Evolutionary conservation across 345 rosid genomes (phyloP), one percentile per base, ranked within the genome.

Genomic region (Toxicodendron radicans): DNA sequence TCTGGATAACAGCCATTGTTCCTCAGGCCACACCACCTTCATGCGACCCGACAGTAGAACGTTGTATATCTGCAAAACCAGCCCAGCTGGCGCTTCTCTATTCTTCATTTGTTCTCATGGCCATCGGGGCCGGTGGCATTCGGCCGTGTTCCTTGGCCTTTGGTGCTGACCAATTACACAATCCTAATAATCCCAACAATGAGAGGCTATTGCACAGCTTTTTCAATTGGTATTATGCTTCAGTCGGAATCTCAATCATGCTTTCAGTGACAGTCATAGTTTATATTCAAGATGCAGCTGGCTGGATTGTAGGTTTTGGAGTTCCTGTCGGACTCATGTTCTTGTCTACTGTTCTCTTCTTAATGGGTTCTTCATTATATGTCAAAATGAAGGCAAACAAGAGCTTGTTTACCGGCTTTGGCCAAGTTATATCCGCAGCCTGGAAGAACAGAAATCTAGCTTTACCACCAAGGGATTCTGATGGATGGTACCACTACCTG

Each of bases 171-270:
- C 92, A 88, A 64, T 68, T 88, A n/a, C 49, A 85, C 61, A 68
- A 83, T 12, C 88, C 87, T 8, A 59, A 53, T 10, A 71, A 89
- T 66, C 88, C 86, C 1, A 71, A 79, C 32, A 85, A 84, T 23
- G 45, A 74, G 7, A 74, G 82, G 79, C 49, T 60, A 48, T 45
- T 87, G 64, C 88, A 85, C 70, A 83, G 78, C 48, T 87, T 82
- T 78, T 89, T 89, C 80, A 84, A 79, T 48, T 87, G 89, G 89
- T 89, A 89, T 52, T 89, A 87, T 12, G 87, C 87, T 8, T 81
- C 89, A 0, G 82, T 81, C 12, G 87, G 87, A 51, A 11, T 85
- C 5, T 80, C 91, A 0, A 49, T 83, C 18, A 66, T 81, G 82
- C 3, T 84, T 5, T 64, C 86, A 0, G 78, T 85, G 48, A 79